Percentiles rank a stretch among this genome's conserved stretches.
Evolutionary conservation across 768 basidiomycete genomes (phyloP).

Genomic region (Agrocybe chaxingu): DNA sequence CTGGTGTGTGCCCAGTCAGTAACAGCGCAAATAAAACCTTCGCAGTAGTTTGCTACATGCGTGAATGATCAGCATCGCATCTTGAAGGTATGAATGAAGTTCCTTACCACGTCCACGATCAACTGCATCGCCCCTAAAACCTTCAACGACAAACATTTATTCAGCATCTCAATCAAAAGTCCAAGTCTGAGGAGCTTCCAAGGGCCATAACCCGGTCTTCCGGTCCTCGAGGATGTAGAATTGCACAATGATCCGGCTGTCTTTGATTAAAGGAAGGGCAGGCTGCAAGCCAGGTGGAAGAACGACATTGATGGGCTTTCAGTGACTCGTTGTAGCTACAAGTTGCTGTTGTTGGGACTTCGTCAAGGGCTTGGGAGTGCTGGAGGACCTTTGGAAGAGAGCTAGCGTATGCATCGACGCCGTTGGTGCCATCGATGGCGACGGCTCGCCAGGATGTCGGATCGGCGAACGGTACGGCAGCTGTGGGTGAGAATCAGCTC

Average conservation of each 20-base stretch:
- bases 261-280: constrained; percentile 31
- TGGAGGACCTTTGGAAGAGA: background rate
- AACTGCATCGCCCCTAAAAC: constrained; percentile 48
- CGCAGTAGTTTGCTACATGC: constrained; percentile 38
- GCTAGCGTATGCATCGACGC: constrained; percentile 30
- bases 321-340: constrained; percentile 36
- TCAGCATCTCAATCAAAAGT: constrained; percentile 39
- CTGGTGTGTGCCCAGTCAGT: too few species aligned
- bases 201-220: constrained; percentile 55
- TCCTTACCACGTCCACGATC: constrained; percentile 55
- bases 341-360: constrained; percentile 39
- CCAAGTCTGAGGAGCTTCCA: constrained; percentile 51
- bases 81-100: background rate
- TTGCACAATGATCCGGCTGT: constrained; percentile 47
- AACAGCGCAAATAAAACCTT: constrained; percentile 57
- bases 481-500: constrained; percentile 21
- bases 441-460: constrained; percentile 43
- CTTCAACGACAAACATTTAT: constrained; percentile 48
- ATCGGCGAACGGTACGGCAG: constrained; percentile 61
- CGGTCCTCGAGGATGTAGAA: constrained; percentile 52
- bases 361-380: constrained; percentile 22
- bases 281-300: constrained; percentile 41
- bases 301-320: constrained; percentile 42
- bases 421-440: constrained; percentile 49
- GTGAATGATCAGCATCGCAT: background rate